Evolutionary conservation across 1,284 basidiomycete genomes (phyloP), one percentile per base, ranked within the genome.

Genomic region (Phellinidium pouzarii): DNA sequence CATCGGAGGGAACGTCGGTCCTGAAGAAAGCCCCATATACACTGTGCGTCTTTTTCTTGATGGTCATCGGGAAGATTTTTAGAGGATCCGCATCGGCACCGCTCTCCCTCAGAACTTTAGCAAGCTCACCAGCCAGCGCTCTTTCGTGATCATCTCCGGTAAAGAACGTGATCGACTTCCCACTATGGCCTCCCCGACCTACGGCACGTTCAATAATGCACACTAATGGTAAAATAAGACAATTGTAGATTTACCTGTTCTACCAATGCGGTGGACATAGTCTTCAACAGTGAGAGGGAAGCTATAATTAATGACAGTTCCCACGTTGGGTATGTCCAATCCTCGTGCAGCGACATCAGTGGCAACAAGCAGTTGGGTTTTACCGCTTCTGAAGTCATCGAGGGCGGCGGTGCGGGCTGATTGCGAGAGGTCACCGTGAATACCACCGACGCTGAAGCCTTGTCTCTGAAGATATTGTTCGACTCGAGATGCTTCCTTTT

Each of bases 341-440:
- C 95, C 96, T 58, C 95, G 81, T 22, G 95, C 94, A 0, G 96
- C 96, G 3, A 99, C 95, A 66, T 99, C 95, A 6, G 95, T 99
- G 3, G 96, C 96, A 25, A 99, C 95, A 55, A 99, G 76, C 14
- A 99, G 68, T 41, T 87, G 84, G 1, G 86, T 90, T 53, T 76
- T 77, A 3, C 93, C 95, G 23, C 77, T 80, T 69, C 94, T 96
- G 77, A 99, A 98, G 46, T 80, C 81, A 29, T 94, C 88, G 23
- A 99, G 74, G 6, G 91, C 87, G 45, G 90, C 85, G 69, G 94
- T 85, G 3, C 96, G 81, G 46, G 89, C 87, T 26, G 76, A 75
- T 69, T 99, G 96, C 19, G 84, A 80, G 78, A 98, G 78, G 67
- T 99, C 94, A 1, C 95, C 95, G 65, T 97, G 94, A 50, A 98